Evolutionary conservation across 1,284 basidiomycete genomes (phyloP), one percentile per base, ranked within the genome.

Genomic region (Thecaphora thlaspeos): DNA sequence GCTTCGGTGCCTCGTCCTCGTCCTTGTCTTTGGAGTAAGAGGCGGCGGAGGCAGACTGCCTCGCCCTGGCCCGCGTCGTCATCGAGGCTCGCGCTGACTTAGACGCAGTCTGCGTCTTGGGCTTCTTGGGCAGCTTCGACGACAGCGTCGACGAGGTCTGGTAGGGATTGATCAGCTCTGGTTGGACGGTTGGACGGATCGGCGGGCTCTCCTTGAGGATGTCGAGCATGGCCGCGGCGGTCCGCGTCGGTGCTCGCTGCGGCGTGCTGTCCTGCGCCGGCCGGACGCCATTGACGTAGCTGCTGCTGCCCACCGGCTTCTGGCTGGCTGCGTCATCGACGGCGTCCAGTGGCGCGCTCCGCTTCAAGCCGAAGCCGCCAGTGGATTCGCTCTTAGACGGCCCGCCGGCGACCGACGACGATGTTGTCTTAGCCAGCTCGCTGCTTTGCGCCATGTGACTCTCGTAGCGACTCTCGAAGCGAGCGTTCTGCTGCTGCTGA

Each of bases 101-200:
- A 3, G 41, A 48, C 4, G 24, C 21, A 12, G 39, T n/a, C 32
- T 51, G 39, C 43, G 54, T 55, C 50, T 48, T 43, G 43, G 43
- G 23, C 38, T n/a, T 15, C 21, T 34, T 11, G 47, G 40, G 22
- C 23, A 37, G 23, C 22, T 56, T 46, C 23, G 46, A 34, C 21
- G 49, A 18, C 41, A 66, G 34, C 1, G 51, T 47, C 17, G 64
- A 56, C n/a, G 58, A 48, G n/a, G 49, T 42, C 43, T 73, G 67
- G 53, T 73, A 73, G 1, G 71, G 71, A 32, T 73, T 73, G 48
- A 73, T 51, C 15, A 73, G 60, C 52, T 73, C 71, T 3, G 70
- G 61, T 43, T 68, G 60, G 14, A 62, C 48, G 14, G 70, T 55
- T 3, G 58, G 44, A 14, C 55, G 55, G 19, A 61, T 49, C 14